phyloP scores from a whole-genome alignment of 192 early-diverging fungal genomes.

The Allomyces arbusculus region DNA sequence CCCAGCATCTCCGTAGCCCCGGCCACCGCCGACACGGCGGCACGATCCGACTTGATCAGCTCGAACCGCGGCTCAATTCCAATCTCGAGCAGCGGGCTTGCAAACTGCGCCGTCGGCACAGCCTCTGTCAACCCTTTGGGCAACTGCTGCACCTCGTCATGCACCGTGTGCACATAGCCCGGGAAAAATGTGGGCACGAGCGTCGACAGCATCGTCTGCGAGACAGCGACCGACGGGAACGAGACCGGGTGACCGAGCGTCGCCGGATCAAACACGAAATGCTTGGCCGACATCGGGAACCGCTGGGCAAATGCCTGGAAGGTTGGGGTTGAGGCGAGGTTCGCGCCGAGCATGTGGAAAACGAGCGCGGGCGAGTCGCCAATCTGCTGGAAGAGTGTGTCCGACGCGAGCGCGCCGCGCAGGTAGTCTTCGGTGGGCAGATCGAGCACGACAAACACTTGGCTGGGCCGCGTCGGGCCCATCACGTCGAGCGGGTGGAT shows the following conservation, averaged over 20 bases:
- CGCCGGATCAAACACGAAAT: background rate
- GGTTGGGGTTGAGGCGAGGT: constrained; percentile 32
- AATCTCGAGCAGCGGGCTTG: too few relatives aligned
- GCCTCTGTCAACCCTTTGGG: too few relatives aligned
- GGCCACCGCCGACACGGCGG: too few relatives aligned
- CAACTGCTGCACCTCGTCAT: too few relatives aligned
- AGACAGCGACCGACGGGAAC: background rate
- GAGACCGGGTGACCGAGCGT: background rate
- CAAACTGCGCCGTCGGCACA: too few relatives aligned
- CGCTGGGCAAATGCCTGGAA: constrained; percentile 18
- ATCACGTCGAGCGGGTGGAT: constrained; percentile 56
- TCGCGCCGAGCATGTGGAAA: constrained; percentile 18
- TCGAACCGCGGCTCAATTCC: too few relatives aligned
- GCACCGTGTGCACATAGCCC: background rate
- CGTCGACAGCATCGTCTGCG: background rate
- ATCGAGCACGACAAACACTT: constrained; percentile 47
- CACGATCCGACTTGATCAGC: too few relatives aligned
- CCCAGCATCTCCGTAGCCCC: too few relatives aligned
- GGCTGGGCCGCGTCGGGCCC: constrained; percentile 28
- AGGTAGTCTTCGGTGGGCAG: constrained; percentile 39
- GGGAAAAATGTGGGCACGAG: background rate
- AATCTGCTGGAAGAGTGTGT: constrained; percentile 5
- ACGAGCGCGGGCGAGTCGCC: constrained; percentile 14
- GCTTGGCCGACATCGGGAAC: background rate
- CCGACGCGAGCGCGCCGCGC: constrained; percentile 13